Evolutionary conservation across 2,329 filamentous ascomycete species (phyloP).

Genomic region (Hortaea sp.): DNA sequence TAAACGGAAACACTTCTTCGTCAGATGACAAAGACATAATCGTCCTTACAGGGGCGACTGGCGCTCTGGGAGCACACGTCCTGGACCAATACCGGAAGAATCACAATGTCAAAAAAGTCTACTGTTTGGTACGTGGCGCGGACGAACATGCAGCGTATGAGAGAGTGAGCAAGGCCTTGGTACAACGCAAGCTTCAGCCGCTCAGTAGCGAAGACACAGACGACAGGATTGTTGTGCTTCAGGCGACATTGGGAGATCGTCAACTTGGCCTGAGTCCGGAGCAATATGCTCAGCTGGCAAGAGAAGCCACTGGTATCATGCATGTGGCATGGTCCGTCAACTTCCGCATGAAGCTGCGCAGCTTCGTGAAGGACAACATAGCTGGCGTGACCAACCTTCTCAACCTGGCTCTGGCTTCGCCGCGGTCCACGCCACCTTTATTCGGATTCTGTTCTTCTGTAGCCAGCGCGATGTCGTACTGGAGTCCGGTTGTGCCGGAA

Average conservation of each 20-base stretch:
- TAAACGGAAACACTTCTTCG: conserved; percentile 1
- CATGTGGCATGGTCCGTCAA: conserved; percentile 59
- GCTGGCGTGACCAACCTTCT: conserved; percentile 41
- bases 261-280: conserved; percentile 39
- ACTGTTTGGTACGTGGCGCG: conserved; percentile 47
- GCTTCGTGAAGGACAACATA: conserved; percentile 47
- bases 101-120: conserved; percentile 35
- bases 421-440: conserved; percentile 14
- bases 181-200: conserved; percentile 25
- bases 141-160: conserved; percentile 31
- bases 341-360: conserved; percentile 47
- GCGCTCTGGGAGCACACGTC: conserved; percentile 43
- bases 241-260: conserved; percentile 37
- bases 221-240: conserved; percentile 38
- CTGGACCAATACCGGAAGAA: conserved; percentile 34
- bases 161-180: conserved; percentile 37
- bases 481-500: conserved; percentile 25
- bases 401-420: conserved; percentile 30
- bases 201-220: conserved; percentile 12
- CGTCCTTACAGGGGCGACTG: conserved; percentile 42
- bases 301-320: conserved; percentile 43
- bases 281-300: conserved; percentile 32
- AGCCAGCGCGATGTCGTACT: conserved; percentile 32
- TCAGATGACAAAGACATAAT: conserved; percentile 12
- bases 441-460: conserved; percentile 46